Conservation (phyloP, 1,284 basidiomycete species). For the Rhodotorula mucilaginosa region DNA sequence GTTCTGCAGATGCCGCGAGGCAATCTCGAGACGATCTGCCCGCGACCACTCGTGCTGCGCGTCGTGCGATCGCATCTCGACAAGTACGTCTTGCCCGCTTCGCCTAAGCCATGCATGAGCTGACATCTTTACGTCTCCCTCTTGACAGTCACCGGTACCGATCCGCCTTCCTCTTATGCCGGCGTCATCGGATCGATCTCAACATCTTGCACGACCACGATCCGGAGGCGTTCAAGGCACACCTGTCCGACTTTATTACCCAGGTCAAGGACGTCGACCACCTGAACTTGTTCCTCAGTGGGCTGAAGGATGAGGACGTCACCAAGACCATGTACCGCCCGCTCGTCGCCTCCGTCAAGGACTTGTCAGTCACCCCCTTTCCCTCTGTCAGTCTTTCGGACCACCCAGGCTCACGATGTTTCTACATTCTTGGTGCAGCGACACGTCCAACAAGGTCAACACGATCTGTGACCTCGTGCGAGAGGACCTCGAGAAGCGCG, state of each 20-base stretch:
- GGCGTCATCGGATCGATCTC: slow-evolving; percentile 90
- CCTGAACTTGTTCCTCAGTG: slow-evolving; percentile 87
- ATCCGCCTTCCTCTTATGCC: slow-evolving; percentile 82
- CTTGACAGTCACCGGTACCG: slow-evolving; percentile 59
- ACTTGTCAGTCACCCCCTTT: neutral
- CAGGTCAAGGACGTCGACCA: slow-evolving; percentile 88
- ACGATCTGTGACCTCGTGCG: slow-evolving; percentile 77
- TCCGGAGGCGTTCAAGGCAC: slow-evolving; percentile 63
- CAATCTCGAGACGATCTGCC: slow-evolving; percentile 93
- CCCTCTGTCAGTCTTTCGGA: neutral
- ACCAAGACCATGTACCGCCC: slow-evolving; percentile 49
- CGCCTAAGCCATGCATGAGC: neutral
- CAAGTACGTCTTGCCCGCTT: slow-evolving; percentile 56
- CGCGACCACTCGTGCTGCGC: slow-evolving; percentile 83
- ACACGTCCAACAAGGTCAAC: slow-evolving; percentile 59
- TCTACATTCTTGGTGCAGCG: slow-evolving; percentile 36
- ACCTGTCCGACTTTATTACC: slow-evolving; percentile 68
- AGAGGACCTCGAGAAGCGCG: slow-evolving; percentile 65
- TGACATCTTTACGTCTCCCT: too few relatives aligned
- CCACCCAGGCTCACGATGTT: neutral
- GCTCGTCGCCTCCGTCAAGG: slow-evolving; percentile 13
- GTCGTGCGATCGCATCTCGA: slow-evolving; percentile 72
- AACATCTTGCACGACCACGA: slow-evolving; percentile 82
- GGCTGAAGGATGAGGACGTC: slow-evolving; percentile 61
- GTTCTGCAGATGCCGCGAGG: slow-evolving; percentile 98